These are phyloP conservation scores for Taiozyma onychis DNA, from an alignment of 1,139 yeast species.

Conservation along the genomic window DNA sequence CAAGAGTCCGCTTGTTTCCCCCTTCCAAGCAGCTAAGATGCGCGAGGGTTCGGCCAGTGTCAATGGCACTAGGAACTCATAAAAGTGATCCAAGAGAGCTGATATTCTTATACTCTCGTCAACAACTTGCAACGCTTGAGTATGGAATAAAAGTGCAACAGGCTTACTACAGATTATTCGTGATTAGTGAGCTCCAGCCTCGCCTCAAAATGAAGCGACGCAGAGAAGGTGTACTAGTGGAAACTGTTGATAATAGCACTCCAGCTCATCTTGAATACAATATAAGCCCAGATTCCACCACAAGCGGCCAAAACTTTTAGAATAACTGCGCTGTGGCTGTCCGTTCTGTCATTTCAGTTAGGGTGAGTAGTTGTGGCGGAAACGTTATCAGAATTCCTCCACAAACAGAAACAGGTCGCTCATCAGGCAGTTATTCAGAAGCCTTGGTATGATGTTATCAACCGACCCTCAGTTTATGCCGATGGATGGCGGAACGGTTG, in stretches of 20 bases:
- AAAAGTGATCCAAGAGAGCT: too few relatives aligned
- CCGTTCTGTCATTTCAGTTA: neutral
- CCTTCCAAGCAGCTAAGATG: neutral
- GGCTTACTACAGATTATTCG: neutral
- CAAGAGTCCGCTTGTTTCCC: neutral
- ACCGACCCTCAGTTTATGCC: neutral
- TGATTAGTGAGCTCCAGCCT: too few relatives aligned
- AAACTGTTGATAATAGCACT: too few relatives aligned
- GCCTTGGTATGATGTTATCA: neutral
- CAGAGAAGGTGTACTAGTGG: too few relatives aligned
- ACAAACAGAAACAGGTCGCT: neutral
- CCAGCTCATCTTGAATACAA: too few relatives aligned
- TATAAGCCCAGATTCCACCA: neutral
- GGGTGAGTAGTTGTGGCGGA: neutral
- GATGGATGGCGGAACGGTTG: neutral
- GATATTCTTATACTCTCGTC: neutral
- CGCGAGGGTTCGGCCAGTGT: neutral
- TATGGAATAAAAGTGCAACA: neutral
- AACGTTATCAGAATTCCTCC: neutral
- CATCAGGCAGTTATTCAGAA: neutral
- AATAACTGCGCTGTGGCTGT: neutral
- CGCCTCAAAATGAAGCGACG: too few relatives aligned
- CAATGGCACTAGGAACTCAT: neutral
- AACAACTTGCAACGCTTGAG: neutral
- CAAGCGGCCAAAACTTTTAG: neutral